Evolutionary conservation across 257 asterid genomes (phyloP), one percentile per base, ranked within the genome.

Genomic region (Nicotiana undulata): DNA sequence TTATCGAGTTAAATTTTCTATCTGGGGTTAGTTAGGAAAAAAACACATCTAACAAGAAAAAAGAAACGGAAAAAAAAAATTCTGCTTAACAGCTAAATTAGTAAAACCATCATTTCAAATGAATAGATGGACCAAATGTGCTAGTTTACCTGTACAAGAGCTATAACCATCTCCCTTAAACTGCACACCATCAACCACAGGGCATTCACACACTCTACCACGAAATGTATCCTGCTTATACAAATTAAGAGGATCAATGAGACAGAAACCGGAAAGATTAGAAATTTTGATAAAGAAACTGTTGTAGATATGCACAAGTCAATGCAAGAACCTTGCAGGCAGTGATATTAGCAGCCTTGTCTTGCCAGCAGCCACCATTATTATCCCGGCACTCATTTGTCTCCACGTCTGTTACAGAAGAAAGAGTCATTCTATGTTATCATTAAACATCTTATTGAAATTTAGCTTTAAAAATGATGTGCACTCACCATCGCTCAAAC

Each of bases 361-460:
- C 96, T 81, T 85, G 87, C 97, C 97, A 92, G 87, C 97, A 92
- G 81, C 97, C 97, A 58, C 97, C 97, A 67, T 92, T 91, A 76
- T 91, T 91, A 63, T 89, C 93, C 86, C 90, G 84, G 82, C 97
- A 92, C 85, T 92, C 97, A 46, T 92, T 92, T 64, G 97, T 92
- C 89, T 92, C 93, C 8, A 92, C 92, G 79, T 87, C 97, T 92
- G 89, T 58, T 84, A 72, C 80, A 40, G 59, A 81, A 40, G 70
- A 84, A 76, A 74, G 58, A 74, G 58, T 40, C 49, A 40, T 53
- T 76, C 70, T 79, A 77, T 82, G 67, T 26, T 7, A 40, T 18
- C 6, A n/a, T 0, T 3, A 13, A 66, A 18, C 64, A 60, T 67
- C 18, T 31, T 53, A 49, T 49, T 32, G n/a, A 34, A 52, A 75